Conservation (phyloP, 495 filamentous ascomycete species). For the Tuber microsphaerosporum region DNA sequence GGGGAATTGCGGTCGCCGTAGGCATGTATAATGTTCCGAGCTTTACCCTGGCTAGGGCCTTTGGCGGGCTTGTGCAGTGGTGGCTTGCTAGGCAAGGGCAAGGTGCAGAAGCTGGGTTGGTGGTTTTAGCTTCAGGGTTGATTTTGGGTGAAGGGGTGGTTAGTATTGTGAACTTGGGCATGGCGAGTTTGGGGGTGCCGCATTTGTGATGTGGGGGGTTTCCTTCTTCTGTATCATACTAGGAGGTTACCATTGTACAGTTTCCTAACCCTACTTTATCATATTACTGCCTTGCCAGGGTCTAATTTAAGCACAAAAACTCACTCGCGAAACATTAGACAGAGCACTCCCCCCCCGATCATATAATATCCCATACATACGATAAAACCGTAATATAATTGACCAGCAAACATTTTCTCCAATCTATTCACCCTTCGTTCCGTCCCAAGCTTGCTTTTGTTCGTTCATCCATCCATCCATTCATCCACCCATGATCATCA, state of each 20-base stretch:
- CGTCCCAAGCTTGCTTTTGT: neutral
- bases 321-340: neutral
- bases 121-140: constrained; percentile 59
- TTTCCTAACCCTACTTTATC: neutral
- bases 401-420: neutral
- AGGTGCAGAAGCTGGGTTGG: constrained; percentile 51
- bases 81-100: constrained; percentile 59
- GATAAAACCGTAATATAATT: neutral
- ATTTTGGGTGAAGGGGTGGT: constrained; percentile 91
- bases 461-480: constrained; percentile 12
- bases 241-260: neutral
- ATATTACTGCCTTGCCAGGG: neutral
- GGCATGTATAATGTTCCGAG: constrained; percentile 97
- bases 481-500: constrained; percentile 27
- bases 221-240: neutral
- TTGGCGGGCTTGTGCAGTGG: constrained; percentile 78
- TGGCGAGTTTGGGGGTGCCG: constrained; percentile 59
- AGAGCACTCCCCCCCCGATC: neutral
- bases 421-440: neutral
- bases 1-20: constrained; percentile 65
- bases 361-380: neutral
- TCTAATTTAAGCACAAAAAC: neutral
- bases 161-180: constrained; percentile 80
- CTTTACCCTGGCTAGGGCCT: constrained; percentile 83
- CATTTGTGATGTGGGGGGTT: constrained; percentile 22